Evolutionary conservation across 305 asterid genomes (phyloP).

Genomic region (Fraxinus platypoda): DNA sequence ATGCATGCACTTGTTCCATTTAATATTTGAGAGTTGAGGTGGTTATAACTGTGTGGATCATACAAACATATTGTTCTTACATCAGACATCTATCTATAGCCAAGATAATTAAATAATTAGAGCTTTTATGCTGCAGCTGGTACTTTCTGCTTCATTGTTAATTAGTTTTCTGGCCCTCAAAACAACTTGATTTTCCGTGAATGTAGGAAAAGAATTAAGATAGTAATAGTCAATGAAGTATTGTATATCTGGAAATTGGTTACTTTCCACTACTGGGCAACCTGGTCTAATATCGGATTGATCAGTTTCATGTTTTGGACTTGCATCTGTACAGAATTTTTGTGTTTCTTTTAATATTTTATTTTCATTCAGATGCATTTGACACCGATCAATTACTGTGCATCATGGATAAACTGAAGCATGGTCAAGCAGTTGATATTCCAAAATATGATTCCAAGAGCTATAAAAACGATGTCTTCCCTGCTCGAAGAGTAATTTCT

Average conservation of each 20-base stretch:
- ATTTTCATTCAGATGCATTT: conserved; percentile 68
- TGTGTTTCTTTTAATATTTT: conserved; percentile 14
- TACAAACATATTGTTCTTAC: neutral
- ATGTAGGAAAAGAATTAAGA: conserved; percentile 5
- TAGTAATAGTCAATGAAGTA: conserved; percentile 8
- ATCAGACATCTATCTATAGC: neutral
- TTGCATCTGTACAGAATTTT: conserved; percentile 18
- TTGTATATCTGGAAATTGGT: conserved; percentile 14
- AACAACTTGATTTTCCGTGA: conserved; percentile 13
- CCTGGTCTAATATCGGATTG: conserved; percentile 7
- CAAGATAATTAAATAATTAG: neutral
- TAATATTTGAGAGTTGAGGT: neutral
- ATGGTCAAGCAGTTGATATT: conserved; percentile 82
- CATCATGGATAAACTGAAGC: conserved; percentile 73
- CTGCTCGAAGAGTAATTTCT: conserved; percentile 72
- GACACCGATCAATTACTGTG: conserved; percentile 69
- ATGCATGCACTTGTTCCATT: neutral
- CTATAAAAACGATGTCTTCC: conserved; percentile 67
- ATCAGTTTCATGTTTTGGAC: conserved; percentile 20
- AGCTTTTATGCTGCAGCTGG: neutral
- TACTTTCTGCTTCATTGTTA: conserved; percentile 22
- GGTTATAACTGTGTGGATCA: neutral
- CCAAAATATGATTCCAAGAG: conserved; percentile 94
- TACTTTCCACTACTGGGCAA: conserved; percentile 15
- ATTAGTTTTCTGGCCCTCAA: conserved; percentile 16